These are phyloP conservation scores for Phytopythium helicoides DNA, from an alignment of 352 stramenopile genomes.

Conservation along the genomic window DNA sequence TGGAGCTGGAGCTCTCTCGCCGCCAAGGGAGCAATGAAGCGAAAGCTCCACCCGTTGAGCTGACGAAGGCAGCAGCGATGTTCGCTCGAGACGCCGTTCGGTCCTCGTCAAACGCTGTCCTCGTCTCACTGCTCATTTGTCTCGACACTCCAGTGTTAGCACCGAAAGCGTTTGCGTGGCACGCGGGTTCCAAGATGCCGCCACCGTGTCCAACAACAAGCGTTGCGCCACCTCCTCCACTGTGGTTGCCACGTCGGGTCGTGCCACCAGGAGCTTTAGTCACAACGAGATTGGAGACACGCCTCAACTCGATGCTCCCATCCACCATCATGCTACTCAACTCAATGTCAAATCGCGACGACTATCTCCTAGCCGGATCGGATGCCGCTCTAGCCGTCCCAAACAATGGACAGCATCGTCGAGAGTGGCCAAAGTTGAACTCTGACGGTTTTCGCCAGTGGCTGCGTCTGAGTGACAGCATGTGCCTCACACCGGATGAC, in stretches of 20 bases:
- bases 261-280: not conserved
- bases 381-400: constrained; percentile 9
- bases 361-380: constrained; percentile 35
- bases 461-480: constrained; percentile 14
- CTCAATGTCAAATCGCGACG: constrained; percentile 22
- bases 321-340: constrained; percentile 57
- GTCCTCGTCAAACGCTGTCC: constrained; percentile 58
- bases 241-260: too few species aligned
- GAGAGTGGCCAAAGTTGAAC: constrained; percentile 42
- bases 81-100: constrained; percentile 47
- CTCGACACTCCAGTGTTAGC: constrained; percentile 53
- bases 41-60: constrained; percentile 16
- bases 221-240: not conserved
- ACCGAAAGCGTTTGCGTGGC: constrained; percentile 66
- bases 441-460: constrained; percentile 52
- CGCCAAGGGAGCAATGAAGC: not conserved
- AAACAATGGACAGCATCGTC: constrained; percentile 31
- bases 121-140: constrained; percentile 58
- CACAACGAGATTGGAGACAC: constrained; percentile 13
- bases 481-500: constrained; percentile 31
- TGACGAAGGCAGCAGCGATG: constrained; percentile 49
- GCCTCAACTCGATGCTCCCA: constrained; percentile 46
- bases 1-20: not conserved
- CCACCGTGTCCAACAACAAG: constrained; percentile 12
- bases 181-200: constrained; percentile 46